Base-by-base conservation (phyloP, 768 basidiomycete species). In the Lactarius evosmus region DNA sequence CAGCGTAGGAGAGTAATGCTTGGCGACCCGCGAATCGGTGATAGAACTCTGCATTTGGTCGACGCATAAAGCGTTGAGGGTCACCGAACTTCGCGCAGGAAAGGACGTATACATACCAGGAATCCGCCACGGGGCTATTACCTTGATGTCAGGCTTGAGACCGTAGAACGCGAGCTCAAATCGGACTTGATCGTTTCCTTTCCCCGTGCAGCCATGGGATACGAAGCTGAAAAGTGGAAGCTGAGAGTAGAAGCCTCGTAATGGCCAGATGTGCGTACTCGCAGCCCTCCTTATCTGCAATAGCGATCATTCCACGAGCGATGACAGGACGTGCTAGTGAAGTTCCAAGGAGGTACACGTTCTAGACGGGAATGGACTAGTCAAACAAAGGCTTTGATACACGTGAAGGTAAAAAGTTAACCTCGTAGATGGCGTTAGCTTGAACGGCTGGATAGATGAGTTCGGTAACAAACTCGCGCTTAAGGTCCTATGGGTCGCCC, bases 131-230 rank as follows among this genome's bases (percentile, higher is more conserved):
- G 97, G 97, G 17, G 97, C 95, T 72, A 99, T 86, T 71, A 98
- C 95, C 78, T 98, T 98, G 85, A 99, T 98, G 70, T 95, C 91
- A 50, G 97, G 95, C 75, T 97, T 95, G 67, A 99, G 84, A 61
- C 94, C 97, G 76, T 98, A 99, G 80, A 99, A 99, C 0, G 97
- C 95, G 61, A 98, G 87, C 74, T 99, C 97, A 76, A 98, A 99
- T 65, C 97, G 93, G 71, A 99, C 97, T 78, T 99, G 97, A 76
- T 99, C 97, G 76, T 99, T 99, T 58, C 97, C 97, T 81, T 99
- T 99, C 58, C 97, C 97, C 56, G 97, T 99, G 83, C 97, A 99
- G 29, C 97, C 97, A 77, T 98, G 97, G 29, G 96, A 86, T 66
- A 98, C 96, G 73, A 83, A 99, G 75, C 95, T 96, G 54, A 16